Evolutionary conservation across 2,329 filamentous ascomycete species (phyloP).

Genomic region (Sporothrix euskadiensis): DNA sequence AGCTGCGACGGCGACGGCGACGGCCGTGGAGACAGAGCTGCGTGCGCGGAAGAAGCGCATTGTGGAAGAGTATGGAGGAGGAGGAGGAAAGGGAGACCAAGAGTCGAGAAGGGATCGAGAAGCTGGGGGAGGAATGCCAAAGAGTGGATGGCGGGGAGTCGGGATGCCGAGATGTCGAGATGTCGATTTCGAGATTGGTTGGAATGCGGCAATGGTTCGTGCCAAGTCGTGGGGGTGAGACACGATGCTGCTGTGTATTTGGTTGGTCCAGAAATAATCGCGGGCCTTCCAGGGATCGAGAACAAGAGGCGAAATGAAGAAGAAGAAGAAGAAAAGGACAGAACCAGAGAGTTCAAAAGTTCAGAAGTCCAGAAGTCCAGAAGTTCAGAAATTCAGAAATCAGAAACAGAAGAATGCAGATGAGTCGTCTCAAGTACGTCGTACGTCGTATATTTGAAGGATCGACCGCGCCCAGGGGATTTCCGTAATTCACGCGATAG

Average conservation of each 20-base stretch:
- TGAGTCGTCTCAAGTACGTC: slow-evolving; percentile 14
- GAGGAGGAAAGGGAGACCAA: no score
- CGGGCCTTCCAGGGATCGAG: background rate
- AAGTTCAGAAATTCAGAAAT: slow-evolving; percentile 12
- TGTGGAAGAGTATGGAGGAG: background rate
- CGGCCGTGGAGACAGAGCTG: slow-evolving; percentile 30
- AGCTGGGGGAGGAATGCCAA: background rate
- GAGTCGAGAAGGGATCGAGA: background rate
- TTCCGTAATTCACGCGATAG: background rate
- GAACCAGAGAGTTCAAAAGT: slow-evolving; percentile 20
- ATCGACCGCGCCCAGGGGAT: background rate
- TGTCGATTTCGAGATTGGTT: background rate
- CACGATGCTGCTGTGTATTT: background rate
- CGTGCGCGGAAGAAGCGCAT: slow-evolving; percentile 14
- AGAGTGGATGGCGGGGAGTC: no score
- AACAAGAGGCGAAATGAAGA: background rate
- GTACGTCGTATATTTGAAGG: slow-evolving; percentile 16
- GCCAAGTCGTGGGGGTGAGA: slow-evolving; percentile 4
- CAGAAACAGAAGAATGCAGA: background rate
- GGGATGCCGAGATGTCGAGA: background rate
- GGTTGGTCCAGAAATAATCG: background rate
- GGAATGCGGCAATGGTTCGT: slow-evolving; percentile 1
- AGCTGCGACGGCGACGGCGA: background rate
- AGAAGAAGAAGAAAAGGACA: background rate
- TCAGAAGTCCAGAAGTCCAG: background rate